phyloP scores from a whole-genome alignment of 1,139 yeast species.

The Suhomyces wounanorum region DNA sequence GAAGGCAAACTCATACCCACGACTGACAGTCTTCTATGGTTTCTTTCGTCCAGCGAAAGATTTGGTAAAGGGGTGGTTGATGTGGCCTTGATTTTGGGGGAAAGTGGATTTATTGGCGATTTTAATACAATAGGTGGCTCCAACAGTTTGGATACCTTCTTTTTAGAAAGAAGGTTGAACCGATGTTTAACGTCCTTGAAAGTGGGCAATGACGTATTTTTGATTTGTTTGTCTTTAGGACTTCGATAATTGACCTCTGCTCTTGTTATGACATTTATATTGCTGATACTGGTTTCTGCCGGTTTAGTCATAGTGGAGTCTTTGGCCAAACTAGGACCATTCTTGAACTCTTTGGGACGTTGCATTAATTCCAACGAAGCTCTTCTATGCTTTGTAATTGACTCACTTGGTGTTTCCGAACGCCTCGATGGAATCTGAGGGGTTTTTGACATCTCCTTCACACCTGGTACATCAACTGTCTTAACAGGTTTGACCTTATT shows the following conservation, averaged over 20 bases:
- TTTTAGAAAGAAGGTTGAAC: slow-evolving; percentile 2
- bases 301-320: slow-evolving; percentile 31
- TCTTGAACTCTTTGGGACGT: slow-evolving; percentile 7
- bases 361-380: slow-evolving; percentile 36
- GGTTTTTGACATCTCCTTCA: neutral
- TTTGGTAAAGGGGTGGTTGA: neutral
- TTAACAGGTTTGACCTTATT: neutral
- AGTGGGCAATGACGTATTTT: slow-evolving; percentile 17
- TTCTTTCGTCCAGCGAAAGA: slow-evolving; percentile 2
- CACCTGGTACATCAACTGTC: neutral
- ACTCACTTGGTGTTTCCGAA: neutral
- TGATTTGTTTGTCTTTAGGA: neutral
- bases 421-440: neutral
- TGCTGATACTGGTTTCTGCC: slow-evolving; percentile 34
- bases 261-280: slow-evolving; percentile 37
- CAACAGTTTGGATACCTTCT: slow-evolving; percentile 2
- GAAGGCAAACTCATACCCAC: slow-evolving; percentile 44
- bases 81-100: neutral
- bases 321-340: slow-evolving; percentile 8
- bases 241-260: slow-evolving; percentile 22
- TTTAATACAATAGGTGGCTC: neutral
- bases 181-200: slow-evolving; percentile 15
- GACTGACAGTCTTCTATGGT: slow-evolving; percentile 33
- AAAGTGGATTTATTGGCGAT: neutral
- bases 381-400: slow-evolving; percentile 22